Base-by-base conservation (phyloP, 352 stramenopile species). In the Stramenopiles sp. region DNA sequence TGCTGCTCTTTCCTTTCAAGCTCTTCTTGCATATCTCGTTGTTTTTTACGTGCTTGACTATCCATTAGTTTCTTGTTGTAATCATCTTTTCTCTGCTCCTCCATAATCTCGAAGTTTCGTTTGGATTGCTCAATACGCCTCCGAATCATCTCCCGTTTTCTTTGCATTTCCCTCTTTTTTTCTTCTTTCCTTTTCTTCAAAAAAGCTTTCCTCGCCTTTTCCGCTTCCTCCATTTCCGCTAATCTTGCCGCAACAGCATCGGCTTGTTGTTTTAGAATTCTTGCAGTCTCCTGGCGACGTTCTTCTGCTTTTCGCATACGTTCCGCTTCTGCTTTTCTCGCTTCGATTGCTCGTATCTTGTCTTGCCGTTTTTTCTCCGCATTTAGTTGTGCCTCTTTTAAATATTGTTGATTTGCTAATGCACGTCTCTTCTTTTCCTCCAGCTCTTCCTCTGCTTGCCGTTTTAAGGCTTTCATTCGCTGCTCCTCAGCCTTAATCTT, bases 361-460 rank as follows among this genome's bases (percentile, higher is more conserved):
- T 95, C 90, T 81, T 94, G 86, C 32, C 87, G 87, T n/a, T 87
- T 85, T 33, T 92, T 93, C 80, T 94, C 85, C 81, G 92, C 89
- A 0, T 90, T 89, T 0, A 94, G 32, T 32, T 91, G 86, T 0
- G 88, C 89, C 81, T 95, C 90, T 0, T 86, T 83, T 33, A 88
- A 84, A 14, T 92, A 92, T 81, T 92, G 88, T 44, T 92, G 87
- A 0, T 88, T 84, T 0, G 89, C 88, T 0, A 93, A 27, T 0
- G 89, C 81, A 33, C 91, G 88, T 30, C 89, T 85, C 8, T 88
- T 84, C 81, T 93, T 89, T 81, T 95, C 91, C 75, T 93, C 90
- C 1, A 88, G 88, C 80, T 95, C 90, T 44, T 92, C 80, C 81
- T 92, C 86, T 0, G 90, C 88, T 75, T 92, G 92, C 78, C 93